Conservation (phyloP, 257 asterid species). For the Sherardia arvensis region DNA sequence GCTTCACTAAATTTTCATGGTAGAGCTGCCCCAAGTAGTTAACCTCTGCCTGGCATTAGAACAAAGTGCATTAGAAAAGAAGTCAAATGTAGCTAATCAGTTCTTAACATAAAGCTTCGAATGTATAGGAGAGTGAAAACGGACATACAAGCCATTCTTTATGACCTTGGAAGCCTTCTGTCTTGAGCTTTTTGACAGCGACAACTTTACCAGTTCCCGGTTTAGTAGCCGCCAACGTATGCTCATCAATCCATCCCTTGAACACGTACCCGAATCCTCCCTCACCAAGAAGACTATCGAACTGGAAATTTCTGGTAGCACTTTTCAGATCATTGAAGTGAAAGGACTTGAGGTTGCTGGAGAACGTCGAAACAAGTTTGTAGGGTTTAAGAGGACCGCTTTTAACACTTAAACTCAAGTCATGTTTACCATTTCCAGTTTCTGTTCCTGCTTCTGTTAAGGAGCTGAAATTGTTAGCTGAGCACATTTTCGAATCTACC, state of each 20-base stretch:
- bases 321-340: conserved; percentile 49
- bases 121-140: background rate
- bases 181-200: conserved; percentile 58
- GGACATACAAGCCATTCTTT: conserved; percentile 70
- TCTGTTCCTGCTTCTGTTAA: conserved; percentile 30
- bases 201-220: conserved; percentile 63
- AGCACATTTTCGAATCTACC: background rate
- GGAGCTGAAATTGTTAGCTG: background rate
- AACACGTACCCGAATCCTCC: conserved; percentile 79
- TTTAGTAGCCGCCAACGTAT: conserved; percentile 35
- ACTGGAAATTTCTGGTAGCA: conserved; percentile 53
- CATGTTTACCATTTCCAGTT: conserved; percentile 18
- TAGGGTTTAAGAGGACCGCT: conserved; percentile 9
- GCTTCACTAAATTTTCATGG: conserved; percentile 60
- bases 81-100: background rate
- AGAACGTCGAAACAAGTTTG: conserved; percentile 21
- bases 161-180: conserved; percentile 65
- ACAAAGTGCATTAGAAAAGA: background rate
- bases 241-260: conserved; percentile 68
- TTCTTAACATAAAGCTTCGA: background rate
- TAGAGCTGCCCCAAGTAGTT: conserved; percentile 51
- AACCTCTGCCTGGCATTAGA: conserved; percentile 51
- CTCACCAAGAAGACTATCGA: conserved; percentile 64
- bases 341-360: conserved; percentile 48
- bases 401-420: conserved; percentile 9